Base-by-base conservation (phyloP, 2,329 filamentous ascomycete species). In the Harringtonia aguacate region DNA sequence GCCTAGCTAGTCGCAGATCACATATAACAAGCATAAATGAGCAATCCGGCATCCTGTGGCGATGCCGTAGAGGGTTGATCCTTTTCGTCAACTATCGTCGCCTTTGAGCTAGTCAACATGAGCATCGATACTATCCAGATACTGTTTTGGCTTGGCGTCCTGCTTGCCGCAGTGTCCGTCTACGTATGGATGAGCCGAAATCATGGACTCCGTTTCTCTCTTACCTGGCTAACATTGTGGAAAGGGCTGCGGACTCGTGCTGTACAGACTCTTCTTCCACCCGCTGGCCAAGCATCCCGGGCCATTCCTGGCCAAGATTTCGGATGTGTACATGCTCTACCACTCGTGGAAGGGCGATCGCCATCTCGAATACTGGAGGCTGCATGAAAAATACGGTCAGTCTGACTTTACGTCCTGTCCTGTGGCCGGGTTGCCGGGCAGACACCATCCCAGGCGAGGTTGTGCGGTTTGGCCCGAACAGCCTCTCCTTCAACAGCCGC, bases 381-480 rank as follows among this genome's bases (percentile, higher is more conserved):
- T 81, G 52, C 86, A 94, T 59, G 66, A 80, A 52, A 71, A 73
- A 56, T 88, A 94, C 55, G 84, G 84, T 68, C 61, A 48, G 59
- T 54, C n/a, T 28, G 9, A 17, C n/a, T 17, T 10, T 17, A 12
- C 14, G 9, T 9, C 9, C 21, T 7, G 15, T 18, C 4, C 20
- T 9, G 22, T 18, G 8, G 6, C 12, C 10, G 12, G 20, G 7
- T 36, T 17, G 8, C 4, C 18, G 12, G 10, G n/a, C 18, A 36
- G 34, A 20, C 7, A 48, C 39, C 38, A 3, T 10, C 17, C 1
- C 37, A 78, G 75, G 77, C 53, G 65, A 69, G n/a, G 60, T 79
- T 41, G 82, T 90, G n/a, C 83, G 86, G 24, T 85, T 83, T 51
- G 84, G 83, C 0, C 86, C 86, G 36, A 86, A 87, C 60, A 77